These are phyloP conservation scores for Flaveria robusta DNA, from an alignment of 129 eudicot genomes.

Conservation along the genomic window DNA sequence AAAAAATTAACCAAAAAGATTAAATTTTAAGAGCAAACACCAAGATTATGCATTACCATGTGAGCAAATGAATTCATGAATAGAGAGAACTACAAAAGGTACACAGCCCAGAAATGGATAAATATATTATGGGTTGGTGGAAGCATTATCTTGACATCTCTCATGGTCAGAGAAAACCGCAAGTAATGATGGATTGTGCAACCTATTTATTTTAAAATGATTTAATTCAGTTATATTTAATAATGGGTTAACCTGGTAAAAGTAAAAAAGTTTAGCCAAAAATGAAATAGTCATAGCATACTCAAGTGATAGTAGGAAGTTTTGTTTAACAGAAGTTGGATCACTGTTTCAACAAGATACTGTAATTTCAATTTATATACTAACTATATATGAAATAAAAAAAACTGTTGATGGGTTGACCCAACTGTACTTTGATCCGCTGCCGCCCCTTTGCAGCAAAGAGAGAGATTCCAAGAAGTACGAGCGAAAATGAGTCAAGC, in stretches of 20 bases:
- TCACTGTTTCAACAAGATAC: neutral
- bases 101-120: neutral
- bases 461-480: neutral
- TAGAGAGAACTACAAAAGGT: neutral
- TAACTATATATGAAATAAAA: neutral
- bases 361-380: neutral
- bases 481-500: neutral
- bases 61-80: slow-evolving; percentile 1
- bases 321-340: neutral
- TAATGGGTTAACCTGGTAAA: slow-evolving; percentile 1
- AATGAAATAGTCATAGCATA: neutral
- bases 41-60: slow-evolving; percentile 1
- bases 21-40: neutral
- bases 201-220: neutral
- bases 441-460: neutral
- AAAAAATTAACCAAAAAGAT: neutral
- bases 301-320: neutral
- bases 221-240: neutral
- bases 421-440: neutral
- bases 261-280: neutral
- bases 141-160: slow-evolving; percentile 9
- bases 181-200: slow-evolving; percentile 23
- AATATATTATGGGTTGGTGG: slow-evolving; percentile 25
- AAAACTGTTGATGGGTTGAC: neutral
- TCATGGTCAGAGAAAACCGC: slow-evolving; percentile 7